Conservation (phyloP, 2,329 filamentous ascomycete genomes). For the Penicillium sp. region DNA sequence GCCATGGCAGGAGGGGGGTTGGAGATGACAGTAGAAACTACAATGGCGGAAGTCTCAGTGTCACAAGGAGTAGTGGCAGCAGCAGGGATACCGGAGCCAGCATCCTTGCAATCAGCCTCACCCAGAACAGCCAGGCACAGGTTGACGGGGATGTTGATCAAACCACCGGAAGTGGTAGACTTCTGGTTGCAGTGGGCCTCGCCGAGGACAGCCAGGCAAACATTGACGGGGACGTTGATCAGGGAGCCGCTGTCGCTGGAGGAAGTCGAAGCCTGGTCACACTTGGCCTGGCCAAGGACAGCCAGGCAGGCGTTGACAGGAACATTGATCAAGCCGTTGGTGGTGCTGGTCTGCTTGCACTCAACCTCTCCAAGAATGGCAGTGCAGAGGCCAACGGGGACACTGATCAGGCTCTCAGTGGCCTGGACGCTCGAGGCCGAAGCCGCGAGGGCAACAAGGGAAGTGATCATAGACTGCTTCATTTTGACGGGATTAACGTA, state of each 20-base stretch:
- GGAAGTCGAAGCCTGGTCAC: conserved; percentile 20
- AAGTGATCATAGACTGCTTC: conserved; percentile 24
- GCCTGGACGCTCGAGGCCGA: conserved; percentile 16
- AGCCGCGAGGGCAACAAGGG: conserved; percentile 24
- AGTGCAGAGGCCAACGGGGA: conserved; percentile 24
- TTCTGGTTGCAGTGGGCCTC: conserved; percentile 25
- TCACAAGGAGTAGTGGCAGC: conserved; percentile 1
- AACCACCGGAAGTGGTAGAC: conserved; percentile 14
- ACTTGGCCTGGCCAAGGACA: conserved; percentile 25
- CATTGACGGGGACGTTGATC: conserved; percentile 29
- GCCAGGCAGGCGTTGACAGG: conserved; percentile 24
- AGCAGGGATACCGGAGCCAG: background rate
- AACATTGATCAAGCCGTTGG: conserved; percentile 25
- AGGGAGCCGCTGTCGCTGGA: conserved; percentile 11
- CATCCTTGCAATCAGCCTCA: conserved; percentile 24
- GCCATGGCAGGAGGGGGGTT: background rate
- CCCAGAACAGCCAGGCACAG: conserved; percentile 27
- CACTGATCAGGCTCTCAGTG: conserved; percentile 19
- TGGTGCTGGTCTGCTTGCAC: conserved; percentile 21
- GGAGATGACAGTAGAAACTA: conserved; percentile 3
- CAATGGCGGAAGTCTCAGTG: background rate
- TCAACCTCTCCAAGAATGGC: conserved; percentile 24
- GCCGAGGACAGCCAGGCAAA: conserved; percentile 30
- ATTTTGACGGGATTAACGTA: conserved; percentile 17
- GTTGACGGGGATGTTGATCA: conserved; percentile 29